Percentiles rank a stretch among this genome's conserved stretches.
phyloP scores from a whole-genome alignment of 2,329 filamentous ascomycete genomes.

The Ceratocystis harringtonii region DNA sequence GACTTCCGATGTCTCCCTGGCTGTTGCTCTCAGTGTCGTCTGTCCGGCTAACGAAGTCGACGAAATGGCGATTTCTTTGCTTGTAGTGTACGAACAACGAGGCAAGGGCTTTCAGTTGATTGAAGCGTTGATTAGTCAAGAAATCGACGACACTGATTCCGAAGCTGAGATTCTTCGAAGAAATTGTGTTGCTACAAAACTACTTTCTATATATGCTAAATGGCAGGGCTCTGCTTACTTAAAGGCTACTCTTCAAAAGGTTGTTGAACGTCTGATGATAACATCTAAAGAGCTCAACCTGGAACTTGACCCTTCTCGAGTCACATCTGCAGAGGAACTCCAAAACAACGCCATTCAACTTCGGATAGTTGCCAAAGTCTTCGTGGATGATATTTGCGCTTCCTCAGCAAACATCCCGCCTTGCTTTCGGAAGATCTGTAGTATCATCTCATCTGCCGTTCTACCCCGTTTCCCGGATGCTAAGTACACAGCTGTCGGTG shows the following conservation, averaged over 20 bases:
- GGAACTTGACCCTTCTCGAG: constrained; percentile 50
- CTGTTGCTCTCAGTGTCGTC: constrained; percentile 47
- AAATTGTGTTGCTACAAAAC: constrained; percentile 57
- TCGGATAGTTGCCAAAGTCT: constrained; percentile 52
- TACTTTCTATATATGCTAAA: constrained; percentile 55
- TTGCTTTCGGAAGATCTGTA: constrained; percentile 52
- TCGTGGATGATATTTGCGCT: constrained; percentile 54
- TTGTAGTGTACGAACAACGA: constrained; percentile 55
- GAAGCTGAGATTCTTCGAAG: constrained; percentile 53
- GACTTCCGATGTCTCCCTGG: constrained; percentile 46
- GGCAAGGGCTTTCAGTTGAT: constrained; percentile 48
- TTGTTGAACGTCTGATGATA: constrained; percentile 49
- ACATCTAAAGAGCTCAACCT: constrained; percentile 53
- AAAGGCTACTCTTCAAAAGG: constrained; percentile 48
- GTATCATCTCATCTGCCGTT: constrained; percentile 51
- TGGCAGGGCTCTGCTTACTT: constrained; percentile 54
- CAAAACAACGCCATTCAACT: constrained; percentile 52
- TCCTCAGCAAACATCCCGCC: constrained; percentile 46
- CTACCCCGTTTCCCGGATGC: constrained; percentile 50
- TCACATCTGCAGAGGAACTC: constrained; percentile 45
- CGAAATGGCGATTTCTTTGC: constrained; percentile 49
- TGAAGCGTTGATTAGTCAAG: constrained; percentile 52
- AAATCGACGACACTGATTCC: constrained; percentile 54
- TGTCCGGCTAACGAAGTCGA: constrained; percentile 55
- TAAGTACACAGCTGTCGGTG: constrained; percentile 57